Conservation (phyloP, 2,329 filamentous ascomycete species). For the Macrophomina phaseolina region DNA sequence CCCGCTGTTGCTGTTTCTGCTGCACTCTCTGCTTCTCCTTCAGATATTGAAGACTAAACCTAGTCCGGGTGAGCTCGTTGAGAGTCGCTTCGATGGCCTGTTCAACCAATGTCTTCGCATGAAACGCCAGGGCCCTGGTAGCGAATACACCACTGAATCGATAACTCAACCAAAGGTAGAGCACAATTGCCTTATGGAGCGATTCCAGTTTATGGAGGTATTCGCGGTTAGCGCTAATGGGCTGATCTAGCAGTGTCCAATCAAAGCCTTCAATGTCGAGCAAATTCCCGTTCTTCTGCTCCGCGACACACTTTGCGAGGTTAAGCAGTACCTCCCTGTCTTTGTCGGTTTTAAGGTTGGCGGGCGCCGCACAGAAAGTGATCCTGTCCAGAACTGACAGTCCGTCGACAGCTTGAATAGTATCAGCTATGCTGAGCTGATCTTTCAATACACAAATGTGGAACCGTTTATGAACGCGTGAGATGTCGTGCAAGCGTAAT, state of each 20-base stretch:
- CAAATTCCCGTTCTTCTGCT: conserved; percentile 69
- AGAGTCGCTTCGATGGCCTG: conserved; percentile 69
- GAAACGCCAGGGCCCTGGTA: conserved; percentile 75
- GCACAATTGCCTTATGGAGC: conserved; percentile 80
- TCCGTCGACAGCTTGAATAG: conserved; percentile 71
- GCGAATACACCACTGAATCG: conserved; percentile 82
- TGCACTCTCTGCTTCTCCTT: not conserved
- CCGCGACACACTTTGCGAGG: conserved; percentile 72
- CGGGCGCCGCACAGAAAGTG: conserved; percentile 75
- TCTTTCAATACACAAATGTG: conserved; percentile 71
- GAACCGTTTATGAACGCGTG: conserved; percentile 68
- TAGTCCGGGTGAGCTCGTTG: not conserved
- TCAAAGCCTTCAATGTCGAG: conserved; percentile 73
- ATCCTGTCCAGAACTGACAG: conserved; percentile 77
- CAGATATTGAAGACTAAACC: not conserved
- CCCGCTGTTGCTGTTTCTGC: no score
- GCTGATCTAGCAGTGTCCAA: conserved; percentile 72
- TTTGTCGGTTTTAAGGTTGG: conserved; percentile 58
- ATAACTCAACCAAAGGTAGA: conserved; percentile 94
- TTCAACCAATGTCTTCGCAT: conserved; percentile 80
- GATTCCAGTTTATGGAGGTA: conserved; percentile 75
- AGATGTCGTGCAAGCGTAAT: conserved; percentile 73
- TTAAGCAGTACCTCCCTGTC: conserved; percentile 63
- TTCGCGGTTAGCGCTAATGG: conserved; percentile 50
- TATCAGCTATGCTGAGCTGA: conserved; percentile 70